A percentile compares a stretch with the other conserved stretches of the same genome.
Conservation (phyloP, 2,329 filamentous ascomycete species). For the Claviceps quebecensis region DNA sequence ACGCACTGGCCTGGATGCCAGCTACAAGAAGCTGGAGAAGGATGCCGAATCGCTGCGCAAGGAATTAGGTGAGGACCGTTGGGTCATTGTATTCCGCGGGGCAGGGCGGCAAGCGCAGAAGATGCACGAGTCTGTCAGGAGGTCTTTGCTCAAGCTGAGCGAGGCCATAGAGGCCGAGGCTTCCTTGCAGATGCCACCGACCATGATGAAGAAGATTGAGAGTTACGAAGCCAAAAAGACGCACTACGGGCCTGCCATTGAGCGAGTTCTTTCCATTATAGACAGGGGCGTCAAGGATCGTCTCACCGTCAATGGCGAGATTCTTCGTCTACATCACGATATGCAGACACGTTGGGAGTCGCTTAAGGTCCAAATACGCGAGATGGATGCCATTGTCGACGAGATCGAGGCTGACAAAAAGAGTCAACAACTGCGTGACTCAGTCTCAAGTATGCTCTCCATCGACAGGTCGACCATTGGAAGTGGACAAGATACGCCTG, state of each 20-base stretch:
- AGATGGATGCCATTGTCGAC: slow-evolving; percentile 62
- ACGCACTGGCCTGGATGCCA: slow-evolving; percentile 60
- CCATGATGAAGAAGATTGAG: slow-evolving; percentile 70
- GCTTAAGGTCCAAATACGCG: slow-evolving; percentile 61
- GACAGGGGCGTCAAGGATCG: slow-evolving; percentile 91
- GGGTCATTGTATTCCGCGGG: slow-evolving; percentile 90
- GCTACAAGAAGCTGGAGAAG: slow-evolving; percentile 74
- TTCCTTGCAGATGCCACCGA: slow-evolving; percentile 56
- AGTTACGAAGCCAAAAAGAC: slow-evolving; percentile 90
- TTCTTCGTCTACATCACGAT: slow-evolving; percentile 71
- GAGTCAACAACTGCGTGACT: slow-evolving; percentile 73
- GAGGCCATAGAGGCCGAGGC: slow-evolving; percentile 64
- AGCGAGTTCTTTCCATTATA: slow-evolving; percentile 80
- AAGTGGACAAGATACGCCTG: slow-evolving; percentile 57
- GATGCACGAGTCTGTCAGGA: slow-evolving; percentile 90
- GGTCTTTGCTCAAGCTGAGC: slow-evolving; percentile 68
- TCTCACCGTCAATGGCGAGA: slow-evolving; percentile 93
- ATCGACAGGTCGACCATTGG: slow-evolving; percentile 60
- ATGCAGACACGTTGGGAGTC: slow-evolving; percentile 71
- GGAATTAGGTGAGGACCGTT: slow-evolving; percentile 88
- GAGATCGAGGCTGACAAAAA: slow-evolving; percentile 50
- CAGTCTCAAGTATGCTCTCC: slow-evolving; percentile 81
- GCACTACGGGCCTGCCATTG: slow-evolving; percentile 88
- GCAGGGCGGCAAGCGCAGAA: slow-evolving; percentile 85
- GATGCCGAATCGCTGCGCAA: slow-evolving; percentile 82